Conservation (phyloP, 1,139 yeast species). For the Barnettozyma hawaiiensis region DNA sequence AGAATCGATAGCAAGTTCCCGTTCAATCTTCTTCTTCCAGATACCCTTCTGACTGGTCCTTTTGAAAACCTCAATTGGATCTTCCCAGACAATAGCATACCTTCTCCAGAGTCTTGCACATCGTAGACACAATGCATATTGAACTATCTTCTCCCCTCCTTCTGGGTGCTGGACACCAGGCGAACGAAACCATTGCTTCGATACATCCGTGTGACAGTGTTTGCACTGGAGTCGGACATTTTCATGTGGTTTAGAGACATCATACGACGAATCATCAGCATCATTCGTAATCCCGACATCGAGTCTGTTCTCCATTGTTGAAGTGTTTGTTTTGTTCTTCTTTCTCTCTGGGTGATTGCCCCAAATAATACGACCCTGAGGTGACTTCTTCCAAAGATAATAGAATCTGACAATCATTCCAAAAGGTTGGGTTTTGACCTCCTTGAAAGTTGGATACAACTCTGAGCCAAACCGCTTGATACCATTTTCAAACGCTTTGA, state of each 20-base stretch:
- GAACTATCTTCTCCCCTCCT: conserved; percentile 31
- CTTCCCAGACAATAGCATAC: conserved; percentile 87
- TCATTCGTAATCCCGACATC: conserved; percentile 28
- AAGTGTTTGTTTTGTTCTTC: conserved; percentile 36
- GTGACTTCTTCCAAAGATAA: conserved; percentile 87
- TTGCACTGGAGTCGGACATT: conserved; percentile 32
- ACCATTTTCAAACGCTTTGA: conserved; percentile 67
- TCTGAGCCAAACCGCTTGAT: conserved; percentile 75
- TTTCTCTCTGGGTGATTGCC: conserved; percentile 73
- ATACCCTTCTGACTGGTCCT: conserved; percentile 44
- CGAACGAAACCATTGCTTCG: conserved; percentile 64
- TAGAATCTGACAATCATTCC: conserved; percentile 81
- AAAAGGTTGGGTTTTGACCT: conserved; percentile 63
- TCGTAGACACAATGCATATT: conserved; percentile 65
- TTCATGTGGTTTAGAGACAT: conserved; percentile 22
- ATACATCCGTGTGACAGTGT: conserved; percentile 51
- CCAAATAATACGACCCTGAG: conserved; percentile 72
- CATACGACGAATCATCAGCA: conserved; percentile 38
- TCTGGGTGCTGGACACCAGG: conserved; percentile 49
- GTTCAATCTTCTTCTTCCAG: conserved; percentile 60
- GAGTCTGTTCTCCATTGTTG: conserved; percentile 30
- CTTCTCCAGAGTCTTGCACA: conserved; percentile 92
- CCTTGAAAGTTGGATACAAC: conserved; percentile 62
- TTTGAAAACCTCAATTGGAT: conserved; percentile 61
- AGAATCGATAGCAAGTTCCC: conserved; percentile 67